These are phyloP conservation scores for Euclidium syriacum DNA, from an alignment of 345 rosid genomes.

Conservation along the genomic window DNA sequence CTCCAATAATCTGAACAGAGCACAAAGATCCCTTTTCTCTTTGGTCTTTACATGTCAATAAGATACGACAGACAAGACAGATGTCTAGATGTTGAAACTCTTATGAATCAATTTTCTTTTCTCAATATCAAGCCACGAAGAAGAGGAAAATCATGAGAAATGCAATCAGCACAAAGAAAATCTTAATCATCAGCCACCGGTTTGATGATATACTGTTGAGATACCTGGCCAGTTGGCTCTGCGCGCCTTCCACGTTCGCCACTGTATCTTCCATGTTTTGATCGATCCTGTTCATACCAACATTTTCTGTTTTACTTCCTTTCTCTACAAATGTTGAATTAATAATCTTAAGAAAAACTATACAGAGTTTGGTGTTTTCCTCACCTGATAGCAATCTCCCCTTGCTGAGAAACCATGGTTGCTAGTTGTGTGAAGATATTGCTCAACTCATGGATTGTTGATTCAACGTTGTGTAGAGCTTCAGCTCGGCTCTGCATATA, in stretches of 20 bases:
- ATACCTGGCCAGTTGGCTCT: conserved; percentile 60
- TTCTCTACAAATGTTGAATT: background rate
- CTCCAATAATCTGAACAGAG: conserved; percentile 22
- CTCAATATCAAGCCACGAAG: conserved; percentile 56
- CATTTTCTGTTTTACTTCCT: background rate
- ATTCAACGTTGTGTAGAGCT: conserved; percentile 76
- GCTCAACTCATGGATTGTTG: conserved; percentile 78
- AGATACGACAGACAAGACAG: conserved; percentile 3
- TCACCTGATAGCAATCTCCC: conserved; percentile 85
- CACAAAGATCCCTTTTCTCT: conserved; percentile 6
- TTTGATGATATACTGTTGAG: conserved; percentile 74
- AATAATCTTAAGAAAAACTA: background rate
- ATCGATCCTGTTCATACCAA: conserved; percentile 49
- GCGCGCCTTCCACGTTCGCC: conserved; percentile 75
- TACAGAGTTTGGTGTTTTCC: background rate
- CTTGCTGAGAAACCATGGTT: conserved; percentile 87
- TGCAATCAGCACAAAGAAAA: conserved; percentile 63
- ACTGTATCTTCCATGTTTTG: conserved; percentile 76
- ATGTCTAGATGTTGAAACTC: conserved; percentile 15
- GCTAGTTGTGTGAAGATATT: conserved; percentile 75
- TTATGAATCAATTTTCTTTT: background rate
- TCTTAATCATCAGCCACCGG: conserved; percentile 79
- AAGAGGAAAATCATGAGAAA: conserved; percentile 79
- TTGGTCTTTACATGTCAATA: conserved; percentile 28
- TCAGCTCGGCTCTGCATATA: conserved; percentile 86